These are phyloP conservation scores for Coemansia furcata DNA, from an alignment of 192 early-diverging fungal genomes.

Conservation along the genomic window DNA sequence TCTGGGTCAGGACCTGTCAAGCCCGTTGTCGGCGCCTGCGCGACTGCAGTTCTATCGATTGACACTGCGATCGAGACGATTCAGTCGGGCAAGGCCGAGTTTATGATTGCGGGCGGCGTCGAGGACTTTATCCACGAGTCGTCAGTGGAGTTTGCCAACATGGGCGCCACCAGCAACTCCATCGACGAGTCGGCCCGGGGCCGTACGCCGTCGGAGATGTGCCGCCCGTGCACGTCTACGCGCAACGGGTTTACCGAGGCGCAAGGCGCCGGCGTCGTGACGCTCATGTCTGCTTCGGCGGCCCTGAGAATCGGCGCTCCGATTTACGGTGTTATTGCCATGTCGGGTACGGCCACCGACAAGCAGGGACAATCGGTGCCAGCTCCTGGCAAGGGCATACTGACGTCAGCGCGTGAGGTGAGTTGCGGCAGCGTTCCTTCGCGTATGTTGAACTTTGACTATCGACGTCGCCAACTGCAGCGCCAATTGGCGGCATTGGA, in stretches of 20 bases:
- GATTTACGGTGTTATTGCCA: constrained; percentile 83
- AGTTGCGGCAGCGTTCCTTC: constrained; percentile 36
- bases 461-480: constrained; percentile 72
- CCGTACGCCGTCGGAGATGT: constrained; percentile 85
- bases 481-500: constrained; percentile 25
- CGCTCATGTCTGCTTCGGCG: constrained; percentile 80
- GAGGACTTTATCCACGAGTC: constrained; percentile 89
- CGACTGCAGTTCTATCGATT: constrained; percentile 85
- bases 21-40: constrained; percentile 75
- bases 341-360: constrained; percentile 85
- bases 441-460: constrained; percentile 77
- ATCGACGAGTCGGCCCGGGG: constrained; percentile 80
- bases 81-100: constrained; percentile 81
- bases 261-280: constrained; percentile 83
- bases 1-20: constrained; percentile 87
- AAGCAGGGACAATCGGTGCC: constrained; percentile 91
- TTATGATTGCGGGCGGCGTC: constrained; percentile 84
- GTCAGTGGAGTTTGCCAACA: constrained; percentile 88
- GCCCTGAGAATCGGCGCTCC: constrained; percentile 89
- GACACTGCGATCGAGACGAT: constrained; percentile 88
- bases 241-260: constrained; percentile 91
- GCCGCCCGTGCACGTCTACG: constrained; percentile 83
- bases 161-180: constrained; percentile 88
- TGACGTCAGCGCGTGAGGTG: constrained; percentile 72
- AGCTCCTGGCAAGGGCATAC: constrained; percentile 87